Conservation (phyloP, 2,329 filamentous ascomycete genomes). For the Fusarium nodosum region DNA sequence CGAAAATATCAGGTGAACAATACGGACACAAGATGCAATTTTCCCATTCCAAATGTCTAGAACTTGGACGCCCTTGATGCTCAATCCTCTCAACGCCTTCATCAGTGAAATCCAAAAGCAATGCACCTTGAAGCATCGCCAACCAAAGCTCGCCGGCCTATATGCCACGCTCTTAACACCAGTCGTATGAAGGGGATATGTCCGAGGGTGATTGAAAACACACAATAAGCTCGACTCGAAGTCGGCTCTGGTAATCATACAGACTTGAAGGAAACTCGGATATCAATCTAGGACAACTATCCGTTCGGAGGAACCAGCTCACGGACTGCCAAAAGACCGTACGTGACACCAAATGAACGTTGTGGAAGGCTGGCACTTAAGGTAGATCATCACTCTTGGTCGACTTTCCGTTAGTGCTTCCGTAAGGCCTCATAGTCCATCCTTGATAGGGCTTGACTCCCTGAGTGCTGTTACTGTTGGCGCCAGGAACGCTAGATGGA, state of each 20-base stretch:
- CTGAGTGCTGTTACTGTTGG: slow-evolving; percentile 52
- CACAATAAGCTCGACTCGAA: slow-evolving; percentile 2
- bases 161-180: slow-evolving; percentile 7
- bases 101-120: slow-evolving; percentile 21
- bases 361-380: slow-evolving; percentile 32
- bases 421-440: slow-evolving; percentile 57
- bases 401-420: slow-evolving; percentile 51
- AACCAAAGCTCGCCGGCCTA: slow-evolving; percentile 5
- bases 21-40: slow-evolving; percentile 17
- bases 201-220: not conserved
- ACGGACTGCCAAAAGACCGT: not conserved
- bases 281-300: slow-evolving; percentile 46
- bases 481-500: slow-evolving; percentile 50
- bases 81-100: slow-evolving; percentile 33
- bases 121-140: slow-evolving; percentile 5
- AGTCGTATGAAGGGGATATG: slow-evolving; percentile 1
- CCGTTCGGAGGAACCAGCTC: slow-evolving; percentile 25
- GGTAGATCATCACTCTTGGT: slow-evolving; percentile 54
- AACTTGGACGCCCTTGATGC: slow-evolving; percentile 31
- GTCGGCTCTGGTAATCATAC: slow-evolving; percentile 29
- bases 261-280: slow-evolving; percentile 9
- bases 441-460: slow-evolving; percentile 55
- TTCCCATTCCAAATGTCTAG: slow-evolving; percentile 33
- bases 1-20: not conserved
- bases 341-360: not conserved